Evolutionary conservation across 345 rosid genomes (phyloP), one percentile per base, ranked within the genome.

Genomic region (Linum tenue): DNA sequence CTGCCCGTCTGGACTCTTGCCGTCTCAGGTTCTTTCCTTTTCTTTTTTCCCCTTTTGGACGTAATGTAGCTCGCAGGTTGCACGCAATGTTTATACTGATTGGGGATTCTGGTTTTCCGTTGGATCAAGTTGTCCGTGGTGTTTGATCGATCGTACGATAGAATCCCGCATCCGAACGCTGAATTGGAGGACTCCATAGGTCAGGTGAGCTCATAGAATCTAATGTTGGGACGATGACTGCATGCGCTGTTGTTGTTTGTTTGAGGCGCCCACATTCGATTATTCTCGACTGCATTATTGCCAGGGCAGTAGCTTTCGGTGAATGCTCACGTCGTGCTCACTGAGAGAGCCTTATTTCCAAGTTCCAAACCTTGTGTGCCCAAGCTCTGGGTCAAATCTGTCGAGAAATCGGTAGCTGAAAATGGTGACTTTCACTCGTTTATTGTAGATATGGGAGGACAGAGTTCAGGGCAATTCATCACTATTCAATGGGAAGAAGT

Each of bases 401-500:
- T 22, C 1, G 31, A 22, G 31, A 22, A 22, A 22, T 22, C 31
- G 1, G 31, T 22, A 22, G 31, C 31, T 22, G 31, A 22, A 22
- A 22, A 22, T 22, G 31, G 31, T 22, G 17, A 57, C 37, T 3
- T 57, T 57, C 36, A 31, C 3, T 15, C 5, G 4, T 57, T 22
- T 10, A 22, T 57, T 35, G 66, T 59, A 89, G 91, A 82, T 81
- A 76, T 89, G 96, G 91, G 83, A 84, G 58, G 82, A 77, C 58
- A 81, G 96, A 80, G 67, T 76, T 67, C 75, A 76, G 66, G 75
- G 71, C 60, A 88, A 83, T 67, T 59, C 80, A 70, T 87, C 91
- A 43, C 69, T 90, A 75, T 90, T 58, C 76, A 92, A 83, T 77
- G 97, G 96, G 67, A 83, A 72, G 70, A 92, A 90, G 76, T 92